Percentiles rank a stretch among this genome's conserved stretches.
phyloP scores from a whole-genome alignment of 352 stramenopile species.

The Phytophthora macrochlamydospora region DNA sequence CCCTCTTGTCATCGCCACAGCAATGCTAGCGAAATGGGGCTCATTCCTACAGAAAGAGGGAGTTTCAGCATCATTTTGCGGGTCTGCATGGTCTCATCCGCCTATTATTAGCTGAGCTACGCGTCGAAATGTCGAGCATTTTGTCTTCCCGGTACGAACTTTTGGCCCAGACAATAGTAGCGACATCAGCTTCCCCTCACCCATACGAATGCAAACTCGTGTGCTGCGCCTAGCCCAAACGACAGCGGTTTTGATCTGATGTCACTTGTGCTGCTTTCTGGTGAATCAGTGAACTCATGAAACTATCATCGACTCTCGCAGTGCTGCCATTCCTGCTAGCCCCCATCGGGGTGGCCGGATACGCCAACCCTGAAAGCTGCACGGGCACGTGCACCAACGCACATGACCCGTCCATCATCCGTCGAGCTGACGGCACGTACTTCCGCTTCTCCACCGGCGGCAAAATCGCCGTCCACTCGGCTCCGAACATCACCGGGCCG shows the following conservation, averaged over 20 bases:
- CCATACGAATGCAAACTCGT: background rate
- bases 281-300: slow-evolving; percentile 11
- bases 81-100: no score
- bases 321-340: slow-evolving; percentile 19
- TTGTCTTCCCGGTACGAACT: no score
- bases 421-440: slow-evolving; percentile 54
- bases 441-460: slow-evolving; percentile 62
- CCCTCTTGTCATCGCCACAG: no score
- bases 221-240: background rate
- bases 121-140: no score
- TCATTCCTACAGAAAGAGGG: no score
- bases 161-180: background rate
- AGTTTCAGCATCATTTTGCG: no score
- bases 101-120: no score
- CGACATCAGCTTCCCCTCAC: background rate
- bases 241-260: background rate
- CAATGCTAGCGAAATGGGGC: no score
- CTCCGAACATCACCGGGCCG: slow-evolving; percentile 40
- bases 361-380: slow-evolving; percentile 28
- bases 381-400: slow-evolving; percentile 41
- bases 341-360: slow-evolving; percentile 14
- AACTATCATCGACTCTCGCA: slow-evolving; percentile 5
- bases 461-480: slow-evolving; percentile 57
- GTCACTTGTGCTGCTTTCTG: slow-evolving; percentile 1
- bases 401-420: slow-evolving; percentile 60